phyloP scores from a whole-genome alignment of 306 rosid species.

The Styphnolobium japonicum region DNA sequence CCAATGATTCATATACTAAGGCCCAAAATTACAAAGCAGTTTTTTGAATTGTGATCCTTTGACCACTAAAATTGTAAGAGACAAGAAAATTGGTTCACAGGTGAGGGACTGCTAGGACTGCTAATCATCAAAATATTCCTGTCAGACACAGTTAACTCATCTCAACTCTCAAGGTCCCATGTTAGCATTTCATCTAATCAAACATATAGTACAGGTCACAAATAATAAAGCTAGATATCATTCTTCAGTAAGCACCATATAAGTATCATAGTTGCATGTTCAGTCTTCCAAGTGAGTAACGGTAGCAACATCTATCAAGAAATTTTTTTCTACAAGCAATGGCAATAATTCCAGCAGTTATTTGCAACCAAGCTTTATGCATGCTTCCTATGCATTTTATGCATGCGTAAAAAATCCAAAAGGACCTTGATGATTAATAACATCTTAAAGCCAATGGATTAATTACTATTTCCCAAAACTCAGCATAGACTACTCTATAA shows the following conservation, averaged over 20 bases:
- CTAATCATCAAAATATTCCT: background rate
- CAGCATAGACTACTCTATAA: too few species aligned
- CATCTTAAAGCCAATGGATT: background rate
- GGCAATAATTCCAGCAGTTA: background rate
- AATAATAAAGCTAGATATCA: background rate
- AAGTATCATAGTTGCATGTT: background rate
- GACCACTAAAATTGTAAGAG: background rate
- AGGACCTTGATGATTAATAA: background rate
- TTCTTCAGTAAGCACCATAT: background rate
- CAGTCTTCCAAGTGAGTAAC: background rate
- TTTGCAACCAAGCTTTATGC: background rate
- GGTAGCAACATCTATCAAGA: background rate
- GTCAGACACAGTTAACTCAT: too few species aligned
- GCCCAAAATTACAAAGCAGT: background rate
- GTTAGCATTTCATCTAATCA: background rate
- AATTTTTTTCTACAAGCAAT: too few species aligned
- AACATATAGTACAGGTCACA: background rate
- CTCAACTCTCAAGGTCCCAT: background rate
- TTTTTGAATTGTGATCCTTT: too few species aligned
- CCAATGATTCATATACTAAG: background rate
- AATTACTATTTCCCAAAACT: background rate
- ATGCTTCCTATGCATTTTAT: background rate
- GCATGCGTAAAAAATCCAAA: background rate
- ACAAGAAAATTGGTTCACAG: background rate
- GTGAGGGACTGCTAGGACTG: too few species aligned